These are phyloP conservation scores for Nasturtium officinale DNA, from an alignment of 345 rosid genomes.

Conservation along the genomic window DNA sequence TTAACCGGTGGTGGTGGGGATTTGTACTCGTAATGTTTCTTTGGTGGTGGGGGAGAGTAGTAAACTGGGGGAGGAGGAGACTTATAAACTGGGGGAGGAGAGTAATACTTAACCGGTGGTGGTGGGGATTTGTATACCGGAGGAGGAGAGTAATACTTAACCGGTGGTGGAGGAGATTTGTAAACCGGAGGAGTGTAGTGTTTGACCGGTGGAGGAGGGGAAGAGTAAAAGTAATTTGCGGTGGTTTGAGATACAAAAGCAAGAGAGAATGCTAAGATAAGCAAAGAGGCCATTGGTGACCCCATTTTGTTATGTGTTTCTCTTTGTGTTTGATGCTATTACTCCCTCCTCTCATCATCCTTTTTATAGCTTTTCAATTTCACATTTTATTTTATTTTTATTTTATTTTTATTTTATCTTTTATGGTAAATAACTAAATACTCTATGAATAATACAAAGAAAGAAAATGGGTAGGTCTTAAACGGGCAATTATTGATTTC, in stretches of 20 bases:
- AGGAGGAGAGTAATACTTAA: constrained; percentile 14
- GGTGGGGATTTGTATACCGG: constrained; percentile 30
- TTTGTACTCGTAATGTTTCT: constrained; percentile 3
- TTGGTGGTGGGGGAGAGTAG: constrained; percentile 37
- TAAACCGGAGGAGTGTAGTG: constrained; percentile 47
- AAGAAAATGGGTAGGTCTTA: constrained; percentile 7
- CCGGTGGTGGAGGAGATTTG: constrained; percentile 43
- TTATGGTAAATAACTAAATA: constrained; percentile 20
- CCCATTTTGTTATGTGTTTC: constrained; percentile 44
- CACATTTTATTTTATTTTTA: background rate
- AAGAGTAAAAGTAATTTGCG: constrained; percentile 49
- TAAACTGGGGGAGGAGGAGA: constrained; percentile 38
- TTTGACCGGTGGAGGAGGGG: constrained; percentile 47
- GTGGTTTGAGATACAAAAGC: constrained; percentile 48
- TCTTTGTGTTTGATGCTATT: constrained; percentile 44
- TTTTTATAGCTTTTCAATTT: constrained; percentile 59
- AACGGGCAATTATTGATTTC: constrained; percentile 21
- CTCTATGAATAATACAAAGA: constrained; percentile 15
- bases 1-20: constrained; percentile 33
- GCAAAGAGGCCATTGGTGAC: constrained; percentile 56
- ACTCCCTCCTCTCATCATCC: constrained; percentile 28
- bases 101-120: constrained; percentile 1
- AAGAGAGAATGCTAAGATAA: constrained; percentile 52
- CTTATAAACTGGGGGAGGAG: constrained; percentile 26
- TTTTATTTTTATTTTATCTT: background rate